Base-by-base conservation (phyloP, 208 protist genomes). In the Trypanosoma platydactyli region DNA sequence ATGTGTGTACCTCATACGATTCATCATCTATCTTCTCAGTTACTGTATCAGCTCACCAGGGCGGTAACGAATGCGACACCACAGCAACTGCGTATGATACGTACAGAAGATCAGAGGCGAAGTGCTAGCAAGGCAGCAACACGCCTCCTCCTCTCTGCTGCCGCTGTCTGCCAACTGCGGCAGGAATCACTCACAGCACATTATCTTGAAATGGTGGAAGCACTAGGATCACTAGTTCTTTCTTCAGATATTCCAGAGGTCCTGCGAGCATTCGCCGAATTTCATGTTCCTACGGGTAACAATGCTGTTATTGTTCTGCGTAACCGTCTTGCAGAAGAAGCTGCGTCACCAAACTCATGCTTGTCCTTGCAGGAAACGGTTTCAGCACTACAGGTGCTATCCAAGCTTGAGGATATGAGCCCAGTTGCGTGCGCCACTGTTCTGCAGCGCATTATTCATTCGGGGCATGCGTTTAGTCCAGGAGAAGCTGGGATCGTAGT, bases 1-100 rank as follows among this genome's bases (percentile, higher is more conserved):
- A 90, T 89, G 81, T 91, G 81, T 42, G 70, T 77, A 15, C 68
- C 68, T 15, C 69, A 77, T 16, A 89, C 83, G 18, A 83, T 92
- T 50, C 85, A 91, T 68, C 78, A 83, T 66, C 58, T 94, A 20
- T 87, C 88, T 12, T 35, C 30, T 0, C 54, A 68, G 24, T 52
- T 88, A n/a, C 71, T 79, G 49, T 46, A 70, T 30, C 53, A 69
- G 29, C 63, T 94, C n/a, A 61, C 84, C 48, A 62, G 40, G 3
- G 45, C 73, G 4, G 64, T 73, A 11, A 59, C 30, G 16, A 25
- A 44, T 25, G 59, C 56, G 30, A 64, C 48, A 41, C 24, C 51
- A 7, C 20, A 45, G n/a, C n/a, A 71, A 62, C n/a, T 64, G 78
- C 16, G 65, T 63, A 46, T 55, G 52, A 13, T 61, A 40, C 18